Conservation (phyloP, 331 rosid genomes). For the Pyracantha coccinea region DNA sequence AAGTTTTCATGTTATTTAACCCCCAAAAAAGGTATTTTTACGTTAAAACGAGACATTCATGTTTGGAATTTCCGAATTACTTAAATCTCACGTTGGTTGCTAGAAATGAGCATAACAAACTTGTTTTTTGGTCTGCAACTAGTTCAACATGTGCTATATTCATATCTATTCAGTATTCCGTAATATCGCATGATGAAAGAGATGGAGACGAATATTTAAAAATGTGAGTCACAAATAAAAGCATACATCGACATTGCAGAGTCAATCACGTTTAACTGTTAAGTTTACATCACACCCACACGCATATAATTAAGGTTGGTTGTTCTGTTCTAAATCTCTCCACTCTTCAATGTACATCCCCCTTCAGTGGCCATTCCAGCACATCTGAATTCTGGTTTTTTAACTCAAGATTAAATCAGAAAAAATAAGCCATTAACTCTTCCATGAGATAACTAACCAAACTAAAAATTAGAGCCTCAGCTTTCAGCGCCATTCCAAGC, state of each 20-base stretch:
- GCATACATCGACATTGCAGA: neutral
- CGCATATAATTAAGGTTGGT: neutral
- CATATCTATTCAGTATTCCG: neutral
- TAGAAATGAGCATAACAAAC: neutral
- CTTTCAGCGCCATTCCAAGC: constrained; percentile 30
- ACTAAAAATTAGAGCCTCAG: constrained; percentile 40
- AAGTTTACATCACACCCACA: constrained; percentile 9
- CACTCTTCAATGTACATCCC: constrained; percentile 51
- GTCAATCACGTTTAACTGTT: constrained; percentile 1
- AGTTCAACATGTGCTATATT: neutral
- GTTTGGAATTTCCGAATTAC: neutral
- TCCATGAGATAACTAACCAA: constrained; percentile 23
- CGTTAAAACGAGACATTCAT: no score
- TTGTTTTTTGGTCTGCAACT: neutral
- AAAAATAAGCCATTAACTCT: constrained; percentile 12
- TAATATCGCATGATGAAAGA: neutral
- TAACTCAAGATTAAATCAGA: neutral
- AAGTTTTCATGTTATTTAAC: neutral
- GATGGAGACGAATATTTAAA: neutral
- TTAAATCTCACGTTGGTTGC: neutral
- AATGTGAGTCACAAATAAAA: neutral
- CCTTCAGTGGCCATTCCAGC: constrained; percentile 28
- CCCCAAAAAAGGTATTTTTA: no score
- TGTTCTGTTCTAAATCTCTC: constrained; percentile 21
- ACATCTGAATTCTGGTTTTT: constrained; percentile 29